Base-by-base conservation (phyloP, 164 flowering plant species). In the Piper betle region DNA sequence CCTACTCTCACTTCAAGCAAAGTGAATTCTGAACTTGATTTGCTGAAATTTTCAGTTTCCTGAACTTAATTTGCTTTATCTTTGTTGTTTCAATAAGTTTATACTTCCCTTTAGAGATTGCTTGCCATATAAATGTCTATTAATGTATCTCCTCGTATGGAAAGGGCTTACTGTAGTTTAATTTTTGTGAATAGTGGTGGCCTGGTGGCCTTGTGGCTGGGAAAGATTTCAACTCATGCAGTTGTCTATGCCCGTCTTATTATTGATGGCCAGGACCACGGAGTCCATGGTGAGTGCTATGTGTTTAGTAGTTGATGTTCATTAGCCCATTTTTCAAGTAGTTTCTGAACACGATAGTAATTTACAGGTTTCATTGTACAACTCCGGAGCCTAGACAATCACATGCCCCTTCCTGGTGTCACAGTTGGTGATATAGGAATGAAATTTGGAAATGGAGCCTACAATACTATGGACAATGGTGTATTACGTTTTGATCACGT, bases 161-260 rank as follows among this genome's bases (percentile, higher is more conserved):
- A 8, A 57, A 5, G 43, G 57, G 43, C 20, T 50, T 60, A 58
- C 40, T 18, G 15, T 9, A 10, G 50, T 59, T 0, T 54, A 5
- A 12, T 39, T 57, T 13, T 64, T 67, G 33, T 71, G 33, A 42
- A 59, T 68, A 94, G 99, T 94, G 97, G 97, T 94, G 99, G 99
- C 96, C 99, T 73, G 97, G 99, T 70, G 99, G 97, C 46, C 69
- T n/a, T n/a, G n/a, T n/a, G n/a, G n/a, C n/a, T 91, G 70, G 99
- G 97, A 53, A 91, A 91, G 81, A 78, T 77, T 69, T 84, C 99
- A 38, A 94, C 97, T 4, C 99, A 94, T 79, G 99, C 87, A 68
- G 76, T 87, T 69, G 83, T 83, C 53, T 87, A 82, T 82, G 97
- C 96, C 8, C 95, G 96, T 46, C 91, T 91, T 20, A 80, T 91